Base-by-base conservation (phyloP, 2,329 filamentous ascomycete species). In the Pseudopyricularia cyperi region DNA sequence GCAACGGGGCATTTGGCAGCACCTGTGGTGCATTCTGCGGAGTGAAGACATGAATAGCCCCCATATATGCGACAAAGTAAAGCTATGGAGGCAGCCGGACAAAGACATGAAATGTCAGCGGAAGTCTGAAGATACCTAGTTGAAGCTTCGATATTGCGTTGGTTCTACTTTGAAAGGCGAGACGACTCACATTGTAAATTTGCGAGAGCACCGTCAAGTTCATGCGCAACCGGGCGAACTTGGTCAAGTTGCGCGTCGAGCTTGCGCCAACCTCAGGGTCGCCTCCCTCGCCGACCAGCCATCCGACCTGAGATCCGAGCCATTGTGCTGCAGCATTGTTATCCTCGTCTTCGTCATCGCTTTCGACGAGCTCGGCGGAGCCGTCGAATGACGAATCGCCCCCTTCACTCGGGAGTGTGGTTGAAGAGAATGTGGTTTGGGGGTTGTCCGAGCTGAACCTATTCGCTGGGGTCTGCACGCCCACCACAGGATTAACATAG, bases 191-290 rank as follows among this genome's bases (percentile, higher is more conserved):
- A 60, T 82, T 80, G 61, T 74, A 75, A 42, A 63, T 65, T 56
- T 80, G 77, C 1, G 79, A 82, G 12, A 83, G 65, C 1, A 72
- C 73, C 2, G 77, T 80, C 52, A 82, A 65, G 55, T 82, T 82
- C 55, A 76, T 71, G 15, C 79, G 69, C 2, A 55, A 48, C 26
- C 61, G 59, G 4, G 62, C 59, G 8, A 65, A 42, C 14, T 32
- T 28, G 35, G 33, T 34, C 3, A 33, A 14, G 26, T 35, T 42
- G 15, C 35, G 34, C 34, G 24, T 12, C 22, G 19, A 12, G 37
- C 48, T 51, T 7, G 17, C 24, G n/a, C 3, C 48, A 28, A 24
- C 35, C 12, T 42, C 35, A 19, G 24, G 5, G 4, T 26, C 52
- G 6, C 50, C 46, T 26, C 19, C 50, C 9, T 33, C 49, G 7